Evolutionary conservation across 2,329 filamentous ascomycete genomes (phyloP), one percentile per base, ranked within the genome.

Genomic region (Thermothelomyces thermophilus): DNA sequence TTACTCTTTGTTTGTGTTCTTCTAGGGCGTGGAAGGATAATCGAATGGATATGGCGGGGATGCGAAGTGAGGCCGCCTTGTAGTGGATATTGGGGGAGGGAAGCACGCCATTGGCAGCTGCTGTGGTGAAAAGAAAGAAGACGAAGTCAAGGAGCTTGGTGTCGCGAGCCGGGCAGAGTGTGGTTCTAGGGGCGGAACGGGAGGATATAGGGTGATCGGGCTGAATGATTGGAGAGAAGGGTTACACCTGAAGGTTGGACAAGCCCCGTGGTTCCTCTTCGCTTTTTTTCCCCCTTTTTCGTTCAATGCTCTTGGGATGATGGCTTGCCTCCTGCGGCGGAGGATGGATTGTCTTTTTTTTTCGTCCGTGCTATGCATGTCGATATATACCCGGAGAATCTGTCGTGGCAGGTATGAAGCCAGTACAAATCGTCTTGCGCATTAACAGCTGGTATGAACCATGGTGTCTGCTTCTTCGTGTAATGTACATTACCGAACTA

Each of bases 301-400:
- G n/a, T n/a, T n/a, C n/a, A n/a, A n/a, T n/a, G n/a, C n/a, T n/a
- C 41, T 41, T 10, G 24, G 46, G 50, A 52, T 42, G 50, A 46
- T 42, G 50, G 42, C 30, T 39, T 36, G 16, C 30, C 35, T 36
- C 36, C 24, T n/a, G n/a, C n/a, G n/a, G n/a, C 10, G 33, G 46
- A 28, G 26, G 46, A 17, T 33, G 41, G 37, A 34, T 42, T 45
- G 13, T 26, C 16, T 49, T 37, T 26, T 9, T 26, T 26, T n/a
- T n/a, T n/a, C n/a, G n/a, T n/a, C n/a, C n/a, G n/a, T n/a, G n/a
- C n/a, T n/a, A n/a, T n/a, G n/a, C n/a, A n/a, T n/a, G n/a, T n/a
- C n/a, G n/a, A n/a, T n/a, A n/a, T n/a, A n/a, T n/a, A n/a, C n/a
- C n/a, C n/a, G n/a, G n/a, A n/a, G n/a, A n/a, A n/a, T n/a, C n/a